Conservation (phyloP, 2,329 filamentous ascomycete species). For the Chrysosporium keratinophilum region DNA sequence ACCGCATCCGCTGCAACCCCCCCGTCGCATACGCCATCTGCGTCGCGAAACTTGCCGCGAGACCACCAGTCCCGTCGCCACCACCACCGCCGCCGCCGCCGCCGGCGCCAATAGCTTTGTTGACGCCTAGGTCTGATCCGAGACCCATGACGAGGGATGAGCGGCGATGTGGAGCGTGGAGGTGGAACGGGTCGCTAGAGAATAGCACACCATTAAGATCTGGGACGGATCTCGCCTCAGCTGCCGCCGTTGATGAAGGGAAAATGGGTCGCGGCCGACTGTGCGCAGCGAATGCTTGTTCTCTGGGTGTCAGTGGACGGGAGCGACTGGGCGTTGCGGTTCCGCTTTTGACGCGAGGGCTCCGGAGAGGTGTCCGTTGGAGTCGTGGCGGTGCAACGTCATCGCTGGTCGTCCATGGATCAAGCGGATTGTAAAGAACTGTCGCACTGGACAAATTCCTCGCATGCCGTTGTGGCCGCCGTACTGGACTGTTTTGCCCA, state of each 20-base stretch:
- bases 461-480: constrained; percentile 45
- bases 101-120: constrained; percentile 49
- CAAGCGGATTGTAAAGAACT: constrained; percentile 67
- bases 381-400: constrained; percentile 20
- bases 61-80: constrained; percentile 46
- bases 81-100: constrained; percentile 54
- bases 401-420: constrained; percentile 29
- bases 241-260: not conserved
- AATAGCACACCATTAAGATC: constrained; percentile 45
- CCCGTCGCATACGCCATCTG: constrained; percentile 66
- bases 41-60: constrained; percentile 69
- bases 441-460: constrained; percentile 73
- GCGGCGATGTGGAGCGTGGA: constrained; percentile 29
- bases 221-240: constrained; percentile 46
- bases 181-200: constrained; percentile 35
- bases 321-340: constrained; percentile 5
- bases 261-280: constrained; percentile 2
- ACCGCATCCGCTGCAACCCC: constrained; percentile 41
- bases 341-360: not conserved
- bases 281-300: not conserved
- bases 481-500: constrained; percentile 27
- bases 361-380: not conserved
- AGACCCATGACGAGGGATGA: constrained; percentile 64
- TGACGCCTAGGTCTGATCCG: constrained; percentile 61
- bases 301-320: constrained; percentile 1